phyloP scores from a whole-genome alignment of 768 basidiomycete genomes.

The Amanita polypyramis region DNA sequence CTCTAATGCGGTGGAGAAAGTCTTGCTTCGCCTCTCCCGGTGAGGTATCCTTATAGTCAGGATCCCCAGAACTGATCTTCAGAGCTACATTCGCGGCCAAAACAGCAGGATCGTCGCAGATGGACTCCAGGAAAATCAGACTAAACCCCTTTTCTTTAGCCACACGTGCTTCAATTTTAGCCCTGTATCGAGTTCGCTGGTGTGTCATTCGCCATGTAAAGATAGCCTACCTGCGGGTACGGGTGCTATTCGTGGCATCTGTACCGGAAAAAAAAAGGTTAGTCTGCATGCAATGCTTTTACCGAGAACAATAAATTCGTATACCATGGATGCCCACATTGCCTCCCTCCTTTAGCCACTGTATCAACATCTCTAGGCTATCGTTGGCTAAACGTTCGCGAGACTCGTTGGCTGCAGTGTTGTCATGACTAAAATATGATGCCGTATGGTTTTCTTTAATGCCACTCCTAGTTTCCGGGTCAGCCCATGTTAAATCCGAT shows the following conservation, averaged over 20 bases:
- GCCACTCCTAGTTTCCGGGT: conserved; percentile 43
- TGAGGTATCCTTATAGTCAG: conserved; percentile 89
- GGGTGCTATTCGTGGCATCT: conserved; percentile 97
- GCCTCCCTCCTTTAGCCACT: conserved; percentile 90
- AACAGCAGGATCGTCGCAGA: conserved; percentile 88
- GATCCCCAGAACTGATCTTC: conserved; percentile 94
- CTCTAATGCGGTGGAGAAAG: conserved; percentile 82
- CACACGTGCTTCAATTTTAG: conserved; percentile 77
- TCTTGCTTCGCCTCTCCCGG: conserved; percentile 80
- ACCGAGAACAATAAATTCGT: background rate
- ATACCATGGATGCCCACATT: conserved; percentile 97
- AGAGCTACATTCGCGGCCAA: conserved; percentile 95
- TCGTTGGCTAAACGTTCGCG: conserved; percentile 84
- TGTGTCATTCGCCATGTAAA: background rate
- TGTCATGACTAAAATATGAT: conserved; percentile 81
- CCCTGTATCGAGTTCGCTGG: conserved; percentile 30
- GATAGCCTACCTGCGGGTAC: conserved; percentile 44
- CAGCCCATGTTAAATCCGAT: background rate
- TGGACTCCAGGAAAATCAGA: conserved; percentile 89
- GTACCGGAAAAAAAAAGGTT: conserved; percentile 4
- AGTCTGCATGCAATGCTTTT: background rate
- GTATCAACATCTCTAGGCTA: conserved; percentile 88
- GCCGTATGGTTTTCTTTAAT: conserved; percentile 88
- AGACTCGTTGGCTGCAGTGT: conserved; percentile 61
- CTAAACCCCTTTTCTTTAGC: conserved; percentile 78